Percentiles rank a stretch among this genome's conserved stretches.
phyloP scores from a whole-genome alignment of 345 rosid species.

The Garcia nutans region DNA sequence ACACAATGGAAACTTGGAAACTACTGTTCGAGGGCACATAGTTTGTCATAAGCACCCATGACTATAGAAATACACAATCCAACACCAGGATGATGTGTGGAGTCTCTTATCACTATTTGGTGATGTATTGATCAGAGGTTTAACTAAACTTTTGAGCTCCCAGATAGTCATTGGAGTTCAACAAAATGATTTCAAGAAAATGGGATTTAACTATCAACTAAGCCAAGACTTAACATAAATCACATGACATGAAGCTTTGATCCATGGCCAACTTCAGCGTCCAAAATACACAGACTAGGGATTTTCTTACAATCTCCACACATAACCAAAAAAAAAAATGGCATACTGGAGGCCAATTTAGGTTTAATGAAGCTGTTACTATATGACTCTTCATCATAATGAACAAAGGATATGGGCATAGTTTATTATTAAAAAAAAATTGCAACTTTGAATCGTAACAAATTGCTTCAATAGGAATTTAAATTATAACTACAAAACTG shows the following conservation, averaged over 20 bases:
- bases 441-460: conserved; percentile 6
- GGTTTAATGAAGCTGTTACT: not conserved
- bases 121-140: not conserved
- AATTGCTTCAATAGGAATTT: not conserved
- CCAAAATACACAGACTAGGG: not conserved
- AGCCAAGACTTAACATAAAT: not conserved
- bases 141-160: not conserved
- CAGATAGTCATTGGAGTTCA: not conserved
- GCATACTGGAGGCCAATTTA: not conserved
- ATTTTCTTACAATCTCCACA: not conserved
- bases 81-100: no score
- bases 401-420: not conserved
- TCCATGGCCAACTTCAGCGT: not conserved
- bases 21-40: no score
- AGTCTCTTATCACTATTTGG: no score
- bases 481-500: not conserved
- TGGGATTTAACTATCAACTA: no score
- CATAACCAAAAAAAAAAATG: not conserved
- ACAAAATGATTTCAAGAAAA: not conserved
- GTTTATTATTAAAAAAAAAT: conserved; percentile 10
- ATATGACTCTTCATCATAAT: not conserved
- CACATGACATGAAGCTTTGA: not conserved
- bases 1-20: not conserved
- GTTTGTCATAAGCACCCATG: no score
- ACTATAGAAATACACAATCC: no score